Conservation (phyloP, 371 early-diverging fungal genomes). For the Mortierella sp. region DNA sequence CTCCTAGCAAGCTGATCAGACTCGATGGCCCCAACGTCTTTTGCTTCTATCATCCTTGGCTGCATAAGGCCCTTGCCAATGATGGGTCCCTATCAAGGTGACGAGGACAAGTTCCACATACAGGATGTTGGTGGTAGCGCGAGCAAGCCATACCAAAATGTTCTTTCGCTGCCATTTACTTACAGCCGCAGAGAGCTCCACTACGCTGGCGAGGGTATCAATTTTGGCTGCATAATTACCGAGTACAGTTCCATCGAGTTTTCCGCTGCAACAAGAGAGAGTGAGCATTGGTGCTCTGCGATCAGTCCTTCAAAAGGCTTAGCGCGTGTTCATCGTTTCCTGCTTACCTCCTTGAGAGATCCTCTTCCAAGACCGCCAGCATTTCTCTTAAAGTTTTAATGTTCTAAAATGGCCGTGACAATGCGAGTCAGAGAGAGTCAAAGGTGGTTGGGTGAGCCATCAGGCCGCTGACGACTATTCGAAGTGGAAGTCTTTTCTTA, state of each 20-base stretch:
- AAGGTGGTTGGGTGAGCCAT: too few relatives aligned
- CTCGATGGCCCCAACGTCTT: background rate
- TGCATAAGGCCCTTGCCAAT: conserved; percentile 5
- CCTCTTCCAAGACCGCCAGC: conserved; percentile 32
- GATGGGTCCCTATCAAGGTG: conserved; percentile 1
- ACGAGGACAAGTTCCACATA: too few relatives aligned
- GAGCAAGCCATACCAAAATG: background rate
- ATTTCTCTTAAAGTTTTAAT: conserved; percentile 29
- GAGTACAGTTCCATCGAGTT: conserved; percentile 1
- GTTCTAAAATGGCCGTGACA: conserved; percentile 25
- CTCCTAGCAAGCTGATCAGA: background rate
- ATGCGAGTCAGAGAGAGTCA: too few relatives aligned
- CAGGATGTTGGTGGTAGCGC: too few relatives aligned
- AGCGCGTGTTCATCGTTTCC: background rate
- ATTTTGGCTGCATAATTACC: conserved; percentile 29
- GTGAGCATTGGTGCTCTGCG: too few relatives aligned
- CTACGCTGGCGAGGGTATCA: conserved; percentile 19
- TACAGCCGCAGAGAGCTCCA: conserved; percentile 2
- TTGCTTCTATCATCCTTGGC: conserved; percentile 9
- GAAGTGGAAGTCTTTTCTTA: background rate
- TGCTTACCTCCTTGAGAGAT: conserved; percentile 24
- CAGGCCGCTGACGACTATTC: too few relatives aligned
- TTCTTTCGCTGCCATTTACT: background rate
- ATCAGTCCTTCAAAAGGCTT: background rate
- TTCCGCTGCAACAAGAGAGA: conserved; percentile 16